Base-by-base conservation (phyloP, 2,329 filamentous ascomycete genomes). In the Emmonsia crescens region DNA sequence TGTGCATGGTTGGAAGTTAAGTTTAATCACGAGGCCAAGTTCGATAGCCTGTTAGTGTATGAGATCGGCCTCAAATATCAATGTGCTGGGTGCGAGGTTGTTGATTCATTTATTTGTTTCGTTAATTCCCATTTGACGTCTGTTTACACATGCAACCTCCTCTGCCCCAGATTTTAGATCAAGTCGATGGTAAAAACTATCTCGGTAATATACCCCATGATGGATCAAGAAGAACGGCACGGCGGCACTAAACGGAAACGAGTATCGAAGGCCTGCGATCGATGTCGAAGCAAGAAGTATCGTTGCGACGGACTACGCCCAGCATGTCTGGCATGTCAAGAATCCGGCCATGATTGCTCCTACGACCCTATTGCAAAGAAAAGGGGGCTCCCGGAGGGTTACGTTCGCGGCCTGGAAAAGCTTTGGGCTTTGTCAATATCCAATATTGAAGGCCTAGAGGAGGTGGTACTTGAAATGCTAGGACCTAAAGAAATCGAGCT, bases 391-490 rank as follows among this genome's bases (percentile, higher is more conserved):
- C 77, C 76, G 1, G 77, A 78, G 64, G 77, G 77, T 44, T 79
- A 79, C 68, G 76, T 79, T 38, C 75, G 77, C 24, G 76, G 76
- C 3, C 61, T 79, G 60, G 77, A 79, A 66, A 78, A 78, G 65
- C 69, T 79, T 38, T 78, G 75, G 75, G 76, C 76, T 6, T 64
- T 79, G 31, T 73, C 75, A 8, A 70, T 78, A 46, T 75, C 73
- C 63, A 78, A 77, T 44, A 74, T 78, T 57, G 72, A 76, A 38
- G 77, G 77, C 5, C 72, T 78, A 44, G 77, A 79, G 62, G 75
- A 76, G 27, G 72, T 69, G 36, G 73, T 77, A 67, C 66, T 76
- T 52, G 66, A 68, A 5, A 67, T 78, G 61, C 61, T 78, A 49
- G 74, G 74, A n/a, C 67, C 66, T 29, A 75, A 71, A 14, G 65